Evolutionary conservation across 2,329 filamentous ascomycete genomes (phyloP), one percentile per base, ranked within the genome.

Genomic region (Hyphodiscus sp.): DNA sequence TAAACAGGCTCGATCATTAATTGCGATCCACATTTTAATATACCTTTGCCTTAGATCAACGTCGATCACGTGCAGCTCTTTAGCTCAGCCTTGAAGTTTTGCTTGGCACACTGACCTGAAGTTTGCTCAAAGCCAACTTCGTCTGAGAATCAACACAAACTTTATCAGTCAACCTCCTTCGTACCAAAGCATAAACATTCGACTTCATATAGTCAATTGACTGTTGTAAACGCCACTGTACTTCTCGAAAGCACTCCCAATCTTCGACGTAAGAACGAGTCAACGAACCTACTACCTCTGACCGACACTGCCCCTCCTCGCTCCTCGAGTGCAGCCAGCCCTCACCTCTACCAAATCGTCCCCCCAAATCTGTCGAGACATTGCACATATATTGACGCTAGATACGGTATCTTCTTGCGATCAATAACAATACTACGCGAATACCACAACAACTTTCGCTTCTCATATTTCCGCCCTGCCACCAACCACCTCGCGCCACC

Each of bases 371-470:
- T 52, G 11, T 42, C 44, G 18, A 18, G 41, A 42, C 44, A 23
- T 50, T 23, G 29, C 50, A 47, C 18, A 42, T 11, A 43, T 42
- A n/a, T 54, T 33, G 33, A 57, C 50, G 55, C 48, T 55, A 47
- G 23, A 41, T 48, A 29, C 46, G 47, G 18, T 29, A 20, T 51
- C 42, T 46, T 33, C 46, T 23, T 49, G 43, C 26, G 8, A n/a
- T 29, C n/a, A 49, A 51, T 26, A 54, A 42, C 30, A 54, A 47
- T 41, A 54, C 15, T 41, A 23, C 20, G 29, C 23, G 20, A 30
- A 38, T 26, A 16, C 9, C n/a, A 33, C 4, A 13, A 45, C 26
- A 18, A 33, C 16, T 20, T 38, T 20, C 29, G n/a, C 2, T 43
- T 45, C 20, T 11, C 13, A 44, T 16, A 44, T 20, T 44, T 38